phyloP scores from a whole-genome alignment of 192 early-diverging fungal species.

The Backusella australiensis region DNA sequence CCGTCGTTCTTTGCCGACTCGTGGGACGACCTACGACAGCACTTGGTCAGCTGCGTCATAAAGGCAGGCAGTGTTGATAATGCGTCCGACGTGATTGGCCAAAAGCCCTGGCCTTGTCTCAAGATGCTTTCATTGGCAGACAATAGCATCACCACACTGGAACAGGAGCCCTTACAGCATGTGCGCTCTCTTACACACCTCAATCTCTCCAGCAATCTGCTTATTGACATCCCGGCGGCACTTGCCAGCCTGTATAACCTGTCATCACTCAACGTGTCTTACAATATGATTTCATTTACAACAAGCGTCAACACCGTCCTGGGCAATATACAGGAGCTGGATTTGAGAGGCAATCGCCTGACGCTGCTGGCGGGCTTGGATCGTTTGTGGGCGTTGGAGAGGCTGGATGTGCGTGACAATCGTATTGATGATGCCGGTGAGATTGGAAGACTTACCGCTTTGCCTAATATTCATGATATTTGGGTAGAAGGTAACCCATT shows the following conservation, averaged over 20 bases:
- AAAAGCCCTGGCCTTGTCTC: conserved; percentile 30
- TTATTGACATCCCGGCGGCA: conserved; percentile 42
- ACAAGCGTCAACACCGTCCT: conserved; percentile 47
- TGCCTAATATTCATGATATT: conserved; percentile 49
- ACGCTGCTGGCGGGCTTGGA: conserved; percentile 52
- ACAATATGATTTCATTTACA: conserved; percentile 55
- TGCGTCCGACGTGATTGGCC: conserved; percentile 40
- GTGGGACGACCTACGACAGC: conserved; percentile 45
- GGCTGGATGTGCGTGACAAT: conserved; percentile 55
- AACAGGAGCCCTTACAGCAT: conserved; percentile 37
- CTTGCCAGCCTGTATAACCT: conserved; percentile 49
- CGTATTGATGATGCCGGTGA: conserved; percentile 50
- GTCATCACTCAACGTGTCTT: conserved; percentile 45
- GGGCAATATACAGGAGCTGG: conserved; percentile 50
- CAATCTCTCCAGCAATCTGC: conserved; percentile 52
- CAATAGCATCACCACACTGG: conserved; percentile 46
- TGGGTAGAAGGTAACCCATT: conserved; percentile 59
- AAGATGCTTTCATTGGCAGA: conserved; percentile 46
- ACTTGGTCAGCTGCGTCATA: conserved; percentile 43
- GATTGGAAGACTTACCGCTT: conserved; percentile 43
- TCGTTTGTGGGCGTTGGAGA: conserved; percentile 53
- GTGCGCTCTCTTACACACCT: conserved; percentile 42
- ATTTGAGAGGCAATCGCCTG: conserved; percentile 50
- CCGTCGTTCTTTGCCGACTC: conserved; percentile 38
- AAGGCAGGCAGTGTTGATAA: conserved; percentile 44